Evolutionary conservation across 2,329 filamentous ascomycete species (phyloP), one percentile per base, ranked within the genome.

Genomic region (Penicillium brasilianum): DNA sequence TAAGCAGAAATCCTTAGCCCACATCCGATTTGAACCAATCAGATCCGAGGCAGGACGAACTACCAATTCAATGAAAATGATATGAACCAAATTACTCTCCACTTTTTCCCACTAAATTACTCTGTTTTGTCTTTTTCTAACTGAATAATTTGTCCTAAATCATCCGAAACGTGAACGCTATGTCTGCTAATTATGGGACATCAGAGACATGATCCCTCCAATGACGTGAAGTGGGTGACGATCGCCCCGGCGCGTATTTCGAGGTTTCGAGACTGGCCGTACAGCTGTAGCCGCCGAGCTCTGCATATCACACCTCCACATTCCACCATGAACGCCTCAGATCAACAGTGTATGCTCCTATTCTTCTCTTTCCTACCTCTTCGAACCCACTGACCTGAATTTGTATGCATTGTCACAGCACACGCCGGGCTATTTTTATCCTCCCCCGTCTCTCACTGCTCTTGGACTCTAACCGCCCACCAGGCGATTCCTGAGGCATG

Each of bases 171-270:
- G 14, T 9, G 30, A 57, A 20, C 48, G 51, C 57, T 30, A 62
- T 66, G 14, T 14, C 34, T 65, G 62, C 66, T 68, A 69, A 69
- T 70, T 68, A 67, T 69, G 68, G 68, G 65, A 63, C 48, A 59
- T 68, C 61, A 16, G 34, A n/a, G 10, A 37, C 36, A 54, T 57
- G 14, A 39, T n/a, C 36, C 36, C 60, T 55, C 58, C 54, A 56
- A 30, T 28, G 32, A 58, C 52, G 58, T 57, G 50, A 28, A 10
- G 48, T 30, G 51, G 53, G 58, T 69, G 60, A 69, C 60, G 60
- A 49, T 41, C 57, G 60, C 49, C 53, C 53, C 64, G 61, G 68
- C 67, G 67, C 67, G 65, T 70, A 70, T 57, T 43, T 68, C 25
- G 62, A 63, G 57, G 69, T 57, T 43, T 68, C 25, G 62, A 63